Evolutionary conservation across 129 eudicot genomes (phyloP).

Genomic region (Helianthus annuus): HanXRQr2.0-SUNRISE NC_035442.2:165322229-165322728

Average conservation of each 20-base stretch:
- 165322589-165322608: too few relatives aligned
- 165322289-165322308: constrained; percentile 87
- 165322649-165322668: too few relatives aligned
- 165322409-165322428: constrained; percentile 95
- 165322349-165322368: constrained; percentile 21
- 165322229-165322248: constrained; percentile 93
- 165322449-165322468: constrained; percentile 93
- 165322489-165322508: constrained; percentile 72
- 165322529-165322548: too few relatives aligned
- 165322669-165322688: too few relatives aligned
- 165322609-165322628: too few relatives aligned
- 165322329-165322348: constrained; percentile 13
- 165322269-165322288: constrained; percentile 94
- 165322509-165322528: constrained; percentile 4
- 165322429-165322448: constrained; percentile 99
- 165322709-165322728: too few relatives aligned
- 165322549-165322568: too few relatives aligned
- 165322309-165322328: constrained; percentile 9
- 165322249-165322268: constrained; percentile 88
- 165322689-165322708: too few relatives aligned
- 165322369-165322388: background rate
- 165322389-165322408: constrained; percentile 45
- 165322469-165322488: constrained; percentile 93
- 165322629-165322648: too few relatives aligned
- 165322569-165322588: too few relatives aligned